Percentiles rank a stretch among this genome's conserved stretches.
phyloP scores from a whole-genome alignment of 2,329 filamentous ascomycete genomes.

The Colletotrichum cereale region DNA sequence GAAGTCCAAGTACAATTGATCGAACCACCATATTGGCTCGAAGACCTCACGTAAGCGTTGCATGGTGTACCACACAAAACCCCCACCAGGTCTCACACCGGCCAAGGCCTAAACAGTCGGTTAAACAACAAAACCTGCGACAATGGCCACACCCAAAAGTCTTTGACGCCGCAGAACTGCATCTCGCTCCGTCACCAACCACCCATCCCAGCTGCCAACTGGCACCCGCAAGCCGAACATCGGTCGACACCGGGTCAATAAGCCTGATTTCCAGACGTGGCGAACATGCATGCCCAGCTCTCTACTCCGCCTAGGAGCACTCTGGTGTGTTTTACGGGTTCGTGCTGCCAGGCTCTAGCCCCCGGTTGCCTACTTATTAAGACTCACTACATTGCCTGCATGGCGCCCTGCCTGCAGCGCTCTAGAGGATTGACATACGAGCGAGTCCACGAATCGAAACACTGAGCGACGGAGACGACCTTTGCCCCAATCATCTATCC shows the following conservation, averaged over 20 bases:
- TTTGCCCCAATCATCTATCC: not conserved
- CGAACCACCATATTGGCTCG: no score
- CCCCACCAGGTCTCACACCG: not conserved
- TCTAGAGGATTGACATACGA: not conserved
- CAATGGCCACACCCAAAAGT: not conserved
- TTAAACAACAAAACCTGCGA: not conserved
- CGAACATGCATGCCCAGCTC: conserved; percentile 11
- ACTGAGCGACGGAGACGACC: not conserved
- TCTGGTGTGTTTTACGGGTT: not conserved
- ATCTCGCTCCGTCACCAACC: not conserved
- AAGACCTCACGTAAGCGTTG: not conserved
- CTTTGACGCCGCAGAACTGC: conserved; percentile 3
- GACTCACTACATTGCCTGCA: conserved; percentile 8
- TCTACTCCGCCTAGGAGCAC: not conserved
- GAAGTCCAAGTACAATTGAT: not conserved
- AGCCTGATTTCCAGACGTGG: conserved; percentile 12
- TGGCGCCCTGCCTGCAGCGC: conserved; percentile 13
- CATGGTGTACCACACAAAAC: not conserved
- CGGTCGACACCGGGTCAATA: not conserved
- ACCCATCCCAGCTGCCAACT: not conserved
- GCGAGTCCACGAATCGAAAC: not conserved
- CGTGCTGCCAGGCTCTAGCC: not conserved
- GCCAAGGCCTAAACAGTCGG: not conserved
- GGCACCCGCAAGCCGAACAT: not conserved
- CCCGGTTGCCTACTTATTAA: not conserved